Base-by-base conservation (phyloP, 2,329 filamentous ascomycete genomes). In the Penicillium concentricum region DNA sequence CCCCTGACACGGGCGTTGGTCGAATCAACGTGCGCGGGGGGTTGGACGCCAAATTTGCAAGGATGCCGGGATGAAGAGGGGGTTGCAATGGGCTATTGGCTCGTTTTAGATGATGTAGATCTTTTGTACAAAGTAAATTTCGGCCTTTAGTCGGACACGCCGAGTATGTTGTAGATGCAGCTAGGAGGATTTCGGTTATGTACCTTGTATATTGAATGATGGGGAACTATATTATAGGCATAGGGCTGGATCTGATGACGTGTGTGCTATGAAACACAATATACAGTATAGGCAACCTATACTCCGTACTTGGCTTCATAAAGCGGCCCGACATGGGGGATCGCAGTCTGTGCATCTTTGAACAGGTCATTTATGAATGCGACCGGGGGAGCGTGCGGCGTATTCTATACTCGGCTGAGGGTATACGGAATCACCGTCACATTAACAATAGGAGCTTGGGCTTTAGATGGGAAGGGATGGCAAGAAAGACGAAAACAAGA, bases 101-200 rank as follows among this genome's bases (percentile, higher is more conserved):
- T 54, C 12, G 43, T 38, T 51, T 45, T 48, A 52, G 32, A 16
- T 38, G 45, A 16, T 42, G 45, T 53, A 48, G 53, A 62, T 63
- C 60, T 16, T 41, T 47, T 46, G 18, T 30, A 39, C 45, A 0
- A 7, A n/a, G 8, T 1, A 26, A 26, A 7, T 16, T 30, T 5
- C 32, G 39, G 39, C n/a, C 0, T 51, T 16, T 39, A 24, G 38
- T 44, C 38, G 46, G 45, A 16, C 6, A 7, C 1, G 18, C 10
- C 4, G 3, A 45, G 13, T 5, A 16, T 8, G 8, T 10, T 10
- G 8, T 28, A 28, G 28, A 28, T 28, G 28, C 28, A 28, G 28
- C 28, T 28, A 28, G 28, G 9, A 34, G 24, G 5, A 22, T 34
- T 46, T 46, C 7, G 18, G 44, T 5, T n/a, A 10, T 34, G 3